Conservation (phyloP, 192 early-diverging fungal species). For the Helicostylum pulchrum region DNA sequence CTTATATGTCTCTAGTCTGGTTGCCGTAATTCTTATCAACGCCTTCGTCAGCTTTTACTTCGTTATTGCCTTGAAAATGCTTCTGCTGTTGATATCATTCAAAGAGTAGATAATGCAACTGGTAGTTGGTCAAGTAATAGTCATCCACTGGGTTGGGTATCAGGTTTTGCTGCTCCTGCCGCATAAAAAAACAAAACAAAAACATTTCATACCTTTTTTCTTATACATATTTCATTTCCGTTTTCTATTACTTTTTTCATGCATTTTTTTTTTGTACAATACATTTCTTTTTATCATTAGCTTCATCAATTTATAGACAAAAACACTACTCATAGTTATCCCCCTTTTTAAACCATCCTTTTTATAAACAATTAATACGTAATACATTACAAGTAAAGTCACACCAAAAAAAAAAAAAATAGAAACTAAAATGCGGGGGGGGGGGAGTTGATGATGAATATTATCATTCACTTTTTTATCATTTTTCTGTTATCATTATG, state of each 20-base stretch:
- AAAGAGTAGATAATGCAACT: not conserved
- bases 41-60: conserved; percentile 46
- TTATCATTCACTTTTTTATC: too few species aligned
- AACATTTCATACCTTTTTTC: conserved; percentile 11
- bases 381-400: too few species aligned
- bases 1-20: conserved; percentile 32
- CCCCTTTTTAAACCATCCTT: too few species aligned
- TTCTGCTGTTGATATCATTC: conserved; percentile 24
- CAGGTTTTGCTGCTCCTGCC: conserved; percentile 46
- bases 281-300: too few species aligned
- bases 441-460: too few species aligned
- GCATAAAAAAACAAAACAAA: conserved; percentile 34
- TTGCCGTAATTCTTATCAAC: conserved; percentile 49
- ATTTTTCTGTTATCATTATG: conserved; percentile 14
- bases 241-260: not conserved
- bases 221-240: not conserved
- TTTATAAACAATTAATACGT: too few species aligned
- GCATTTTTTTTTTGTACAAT: not conserved
- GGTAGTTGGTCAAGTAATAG: not conserved
- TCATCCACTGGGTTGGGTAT: conserved; percentile 17
- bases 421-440: too few species aligned
- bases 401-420: too few species aligned
- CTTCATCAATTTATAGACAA: too few species aligned
- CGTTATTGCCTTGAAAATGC: conserved; percentile 36
- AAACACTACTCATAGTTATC: too few species aligned